A percentile compares a stretch with the other conserved stretches of the same genome.
phyloP scores from a whole-genome alignment of 345 rosid genomes.

The Microcos paniculata region DNA sequence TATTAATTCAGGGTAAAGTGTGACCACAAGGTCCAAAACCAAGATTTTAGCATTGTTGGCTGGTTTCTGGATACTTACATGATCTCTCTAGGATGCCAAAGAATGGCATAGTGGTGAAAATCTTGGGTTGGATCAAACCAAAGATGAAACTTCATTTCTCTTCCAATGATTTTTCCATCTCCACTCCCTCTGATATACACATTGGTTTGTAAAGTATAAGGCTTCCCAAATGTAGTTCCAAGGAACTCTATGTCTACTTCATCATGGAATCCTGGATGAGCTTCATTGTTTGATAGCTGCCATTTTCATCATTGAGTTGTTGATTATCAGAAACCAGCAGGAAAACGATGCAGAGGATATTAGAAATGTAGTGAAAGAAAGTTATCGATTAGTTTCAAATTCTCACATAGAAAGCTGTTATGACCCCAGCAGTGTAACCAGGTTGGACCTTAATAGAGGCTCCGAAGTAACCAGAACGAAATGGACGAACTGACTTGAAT shows the following conservation, averaged over 20 bases:
- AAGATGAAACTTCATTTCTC: conserved; percentile 87
- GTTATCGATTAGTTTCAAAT: neutral
- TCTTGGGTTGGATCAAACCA: conserved; percentile 91
- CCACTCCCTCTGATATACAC: conserved; percentile 97
- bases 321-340: neutral
- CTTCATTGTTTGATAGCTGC: conserved; percentile 88
- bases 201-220: conserved; percentile 92
- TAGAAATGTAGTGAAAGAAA: neutral
- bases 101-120: conserved; percentile 88
- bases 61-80: conserved; percentile 51
- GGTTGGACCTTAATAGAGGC: conserved; percentile 84
- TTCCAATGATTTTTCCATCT: conserved; percentile 83
- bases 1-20: neutral
- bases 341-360: neutral
- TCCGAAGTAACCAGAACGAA: conserved; percentile 91
- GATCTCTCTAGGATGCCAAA: conserved; percentile 91
- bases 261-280: conserved; percentile 86
- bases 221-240: conserved; percentile 92
- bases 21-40: neutral
- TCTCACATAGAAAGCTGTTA: conserved; percentile 89
- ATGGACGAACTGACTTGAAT: conserved; percentile 82
- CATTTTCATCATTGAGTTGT: neutral
- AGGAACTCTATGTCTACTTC: conserved; percentile 96
- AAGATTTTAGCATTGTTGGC: neutral
- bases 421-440: conserved; percentile 97